Evolutionary conservation across 768 basidiomycete genomes (phyloP).

Genomic region (Lactarius akahatsu): DNA sequence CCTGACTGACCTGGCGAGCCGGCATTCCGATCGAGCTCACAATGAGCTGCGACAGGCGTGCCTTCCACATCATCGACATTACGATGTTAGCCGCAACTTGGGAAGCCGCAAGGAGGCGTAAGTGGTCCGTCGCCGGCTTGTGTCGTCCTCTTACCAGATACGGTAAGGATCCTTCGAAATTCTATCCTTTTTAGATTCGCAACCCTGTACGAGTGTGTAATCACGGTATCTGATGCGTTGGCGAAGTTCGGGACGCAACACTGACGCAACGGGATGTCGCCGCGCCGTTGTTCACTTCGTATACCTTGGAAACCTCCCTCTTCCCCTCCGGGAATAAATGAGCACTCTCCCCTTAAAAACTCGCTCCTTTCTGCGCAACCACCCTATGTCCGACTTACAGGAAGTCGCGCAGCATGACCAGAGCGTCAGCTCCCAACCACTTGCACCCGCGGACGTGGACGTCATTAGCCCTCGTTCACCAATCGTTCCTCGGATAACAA

Average conservation of each 20-base stretch:
- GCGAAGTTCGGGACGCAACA: not conserved
- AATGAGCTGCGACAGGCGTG: too few species aligned
- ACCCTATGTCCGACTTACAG: conserved; percentile 8
- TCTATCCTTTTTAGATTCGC: too few species aligned
- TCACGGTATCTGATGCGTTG: not conserved
- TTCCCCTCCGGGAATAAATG: not conserved
- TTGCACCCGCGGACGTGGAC: not conserved
- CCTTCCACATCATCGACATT: too few species aligned
- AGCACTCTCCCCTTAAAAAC: not conserved
- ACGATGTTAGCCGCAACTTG: too few species aligned
- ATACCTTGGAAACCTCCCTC: not conserved
- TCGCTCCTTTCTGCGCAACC: not conserved
- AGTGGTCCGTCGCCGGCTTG: too few species aligned
- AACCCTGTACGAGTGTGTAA: not conserved
- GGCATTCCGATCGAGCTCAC: too few species aligned
- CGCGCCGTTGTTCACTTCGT: not conserved
- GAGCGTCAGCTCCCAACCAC: conserved; percentile 14
- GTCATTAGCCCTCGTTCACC: not conserved
- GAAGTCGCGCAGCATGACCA: not conserved
- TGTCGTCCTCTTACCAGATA: too few species aligned
- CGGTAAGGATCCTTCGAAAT: too few species aligned
- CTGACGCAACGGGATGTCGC: not conserved
- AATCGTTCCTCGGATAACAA: not conserved
- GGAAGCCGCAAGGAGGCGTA: too few species aligned
- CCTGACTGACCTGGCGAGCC: too few species aligned